Evolutionary conservation across 192 early-diverging fungal species (phyloP).

Genomic region (Entomortierella beljakovae): DNA sequence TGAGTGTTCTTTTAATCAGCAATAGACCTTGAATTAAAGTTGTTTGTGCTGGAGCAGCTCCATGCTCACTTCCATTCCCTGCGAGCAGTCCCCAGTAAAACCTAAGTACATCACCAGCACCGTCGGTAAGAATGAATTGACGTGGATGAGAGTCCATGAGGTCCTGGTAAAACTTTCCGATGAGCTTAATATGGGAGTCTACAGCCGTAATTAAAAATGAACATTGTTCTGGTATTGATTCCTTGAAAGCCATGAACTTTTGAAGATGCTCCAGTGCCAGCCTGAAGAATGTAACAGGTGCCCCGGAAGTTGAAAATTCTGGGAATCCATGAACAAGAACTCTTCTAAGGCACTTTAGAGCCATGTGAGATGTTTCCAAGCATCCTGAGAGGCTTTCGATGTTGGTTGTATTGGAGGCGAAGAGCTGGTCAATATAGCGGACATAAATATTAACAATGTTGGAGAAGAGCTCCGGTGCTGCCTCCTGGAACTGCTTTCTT

Average conservation of each 20-base stretch:
- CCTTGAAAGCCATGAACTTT: conserved; percentile 58
- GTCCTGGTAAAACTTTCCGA: conserved; percentile 86
- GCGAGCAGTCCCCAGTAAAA: conserved; percentile 82
- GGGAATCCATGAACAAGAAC: conserved; percentile 82
- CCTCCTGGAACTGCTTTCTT: conserved; percentile 68
- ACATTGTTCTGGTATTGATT: conserved; percentile 53
- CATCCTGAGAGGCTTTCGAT: conserved; percentile 53
- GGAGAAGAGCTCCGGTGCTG: conserved; percentile 80
- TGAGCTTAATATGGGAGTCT: conserved; percentile 66
- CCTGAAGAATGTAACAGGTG: conserved; percentile 63
- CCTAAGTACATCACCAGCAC: conserved; percentile 69
- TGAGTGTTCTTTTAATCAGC: conserved; percentile 74
- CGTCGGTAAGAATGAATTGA: conserved; percentile 71
- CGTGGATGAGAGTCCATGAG: conserved; percentile 74
- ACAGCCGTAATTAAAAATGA: conserved; percentile 44
- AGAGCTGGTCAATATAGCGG: conserved; percentile 65
- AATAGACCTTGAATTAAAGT: conserved; percentile 79
- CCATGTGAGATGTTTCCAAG: conserved; percentile 71
- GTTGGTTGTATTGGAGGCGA: conserved; percentile 55
- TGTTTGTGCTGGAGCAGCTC: conserved; percentile 33
- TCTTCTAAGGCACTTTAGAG: conserved; percentile 80
- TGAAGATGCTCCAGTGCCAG: conserved; percentile 65
- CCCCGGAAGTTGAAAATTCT: conserved; percentile 67
- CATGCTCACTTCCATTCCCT: conserved; percentile 21
- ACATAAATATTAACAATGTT: conserved; percentile 76